Evolutionary conservation across 1,284 basidiomycete species (phyloP).

Genomic region (Paramarasmius palmivorus): DNA sequence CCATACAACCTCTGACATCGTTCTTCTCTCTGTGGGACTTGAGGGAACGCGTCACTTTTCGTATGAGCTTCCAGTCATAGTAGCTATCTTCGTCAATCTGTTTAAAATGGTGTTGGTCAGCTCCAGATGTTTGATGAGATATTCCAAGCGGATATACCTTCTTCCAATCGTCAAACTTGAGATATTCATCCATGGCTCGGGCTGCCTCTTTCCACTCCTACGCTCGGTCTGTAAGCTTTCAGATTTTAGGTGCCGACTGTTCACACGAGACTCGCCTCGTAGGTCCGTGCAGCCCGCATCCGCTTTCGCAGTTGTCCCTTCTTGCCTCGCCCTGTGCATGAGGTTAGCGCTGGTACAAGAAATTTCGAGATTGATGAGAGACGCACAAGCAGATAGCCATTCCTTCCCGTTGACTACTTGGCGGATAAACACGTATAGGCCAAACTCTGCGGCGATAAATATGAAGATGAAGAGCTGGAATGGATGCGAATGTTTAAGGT

Average conservation of each 20-base stretch:
- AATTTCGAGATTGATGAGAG: too few species aligned
- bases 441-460: slow-evolving; percentile 86
- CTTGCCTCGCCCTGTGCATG: slow-evolving; percentile 71
- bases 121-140: neutral
- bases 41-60: slow-evolving; percentile 73
- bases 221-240: neutral
- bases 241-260: neutral
- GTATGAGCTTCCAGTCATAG: slow-evolving; percentile 86
- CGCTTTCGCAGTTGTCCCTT: slow-evolving; percentile 79
- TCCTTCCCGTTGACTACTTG: slow-evolving; percentile 95
- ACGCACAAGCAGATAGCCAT: slow-evolving; percentile 85
- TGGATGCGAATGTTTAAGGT: neutral
- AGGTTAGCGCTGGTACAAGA: neutral
- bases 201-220: slow-evolving; percentile 89
- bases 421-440: slow-evolving; percentile 83
- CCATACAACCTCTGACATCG: slow-evolving; percentile 84
- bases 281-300: slow-evolving; percentile 74
- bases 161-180: slow-evolving; percentile 91
- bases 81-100: slow-evolving; percentile 78
- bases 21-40: slow-evolving; percentile 63
- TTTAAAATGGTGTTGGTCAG: too few species aligned
- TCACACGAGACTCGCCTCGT: slow-evolving; percentile 43
- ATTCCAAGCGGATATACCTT: slow-evolving; percentile 23
- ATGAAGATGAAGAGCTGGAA: slow-evolving; percentile 76
- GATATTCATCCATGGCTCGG: slow-evolving; percentile 74